A percentile compares a stretch with the other conserved stretches of the same genome.
These are phyloP conservation scores for Spizellomyces sp. DNA, from an alignment of 192 early-diverging fungal species.

Conservation along the genomic window DNA sequence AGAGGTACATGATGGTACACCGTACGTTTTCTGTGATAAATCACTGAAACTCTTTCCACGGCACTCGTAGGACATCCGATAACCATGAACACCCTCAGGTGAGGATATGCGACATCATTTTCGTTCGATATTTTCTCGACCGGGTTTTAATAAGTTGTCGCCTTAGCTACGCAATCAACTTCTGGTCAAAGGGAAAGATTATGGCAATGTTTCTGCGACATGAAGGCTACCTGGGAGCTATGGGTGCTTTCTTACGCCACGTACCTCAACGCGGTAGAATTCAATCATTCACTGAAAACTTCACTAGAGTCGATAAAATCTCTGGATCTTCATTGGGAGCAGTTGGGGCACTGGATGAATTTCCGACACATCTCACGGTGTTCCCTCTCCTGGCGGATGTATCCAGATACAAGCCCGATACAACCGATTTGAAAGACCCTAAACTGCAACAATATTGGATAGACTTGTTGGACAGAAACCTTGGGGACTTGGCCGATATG, in stretches of 20 bases:
- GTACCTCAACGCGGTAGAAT: constrained; percentile 26
- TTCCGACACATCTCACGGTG: constrained; percentile 47
- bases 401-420: constrained; percentile 69
- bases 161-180: constrained; percentile 83
- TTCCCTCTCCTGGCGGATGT: constrained; percentile 65
- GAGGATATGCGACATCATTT: neutral
- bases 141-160: neutral
- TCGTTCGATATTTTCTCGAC: neutral
- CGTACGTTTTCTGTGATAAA: too few species aligned
- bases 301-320: constrained; percentile 63
- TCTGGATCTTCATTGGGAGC: constrained; percentile 55
- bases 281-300: constrained; percentile 84
- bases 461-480: constrained; percentile 66
- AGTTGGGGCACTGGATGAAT: constrained; percentile 69
- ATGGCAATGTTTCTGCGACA: constrained; percentile 94
- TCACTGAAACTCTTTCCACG: too few species aligned
- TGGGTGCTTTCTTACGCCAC: constrained; percentile 79
- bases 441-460: constrained; percentile 75
- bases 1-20: constrained; percentile 54
- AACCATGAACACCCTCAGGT: constrained; percentile 95
- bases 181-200: constrained; percentile 95
- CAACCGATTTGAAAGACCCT: constrained; percentile 60
- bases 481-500: constrained; percentile 64
- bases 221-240: constrained; percentile 95
- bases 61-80: constrained; percentile 74